phyloP scores from a whole-genome alignment of 768 basidiomycete species.

The Peribolospora baueri region DNA sequence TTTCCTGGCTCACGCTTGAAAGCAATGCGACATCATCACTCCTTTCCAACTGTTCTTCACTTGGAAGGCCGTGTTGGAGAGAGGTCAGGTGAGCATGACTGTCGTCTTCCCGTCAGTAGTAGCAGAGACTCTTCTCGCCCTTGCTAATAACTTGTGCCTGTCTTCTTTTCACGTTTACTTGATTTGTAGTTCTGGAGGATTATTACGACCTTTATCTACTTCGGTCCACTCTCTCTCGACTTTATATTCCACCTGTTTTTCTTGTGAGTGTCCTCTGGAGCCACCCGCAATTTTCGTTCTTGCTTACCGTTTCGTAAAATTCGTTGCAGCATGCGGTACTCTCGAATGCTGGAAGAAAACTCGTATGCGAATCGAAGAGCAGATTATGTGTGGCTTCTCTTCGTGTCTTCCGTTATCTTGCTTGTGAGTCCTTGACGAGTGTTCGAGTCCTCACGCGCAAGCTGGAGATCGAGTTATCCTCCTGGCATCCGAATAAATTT shows the following conservation, averaged over 20 bases:
- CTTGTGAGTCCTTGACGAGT: constrained; percentile 32
- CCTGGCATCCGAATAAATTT: no score
- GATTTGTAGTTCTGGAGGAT: constrained; percentile 52
- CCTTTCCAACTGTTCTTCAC: constrained; percentile 16
- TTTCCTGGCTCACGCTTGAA: neutral
- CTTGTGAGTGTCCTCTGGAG: constrained; percentile 39
- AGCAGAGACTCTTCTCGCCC: neutral
- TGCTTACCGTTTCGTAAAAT: neutral
- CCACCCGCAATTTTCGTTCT: neutral
- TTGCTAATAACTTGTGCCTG: neutral
- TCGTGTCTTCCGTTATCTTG: constrained; percentile 60
- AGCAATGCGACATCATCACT: constrained; percentile 14
- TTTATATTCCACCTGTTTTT: constrained; percentile 96
- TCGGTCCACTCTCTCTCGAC: constrained; percentile 76
- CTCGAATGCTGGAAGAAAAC: constrained; percentile 86
- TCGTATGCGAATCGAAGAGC: constrained; percentile 74
- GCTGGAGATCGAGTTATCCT: no score
- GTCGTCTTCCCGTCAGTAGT: neutral
- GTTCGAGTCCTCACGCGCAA: no score
- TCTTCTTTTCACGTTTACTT: neutral
- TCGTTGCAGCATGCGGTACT: constrained; percentile 68
- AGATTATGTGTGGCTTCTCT: constrained; percentile 84
- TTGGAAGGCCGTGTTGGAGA: constrained; percentile 8
- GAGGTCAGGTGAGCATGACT: constrained; percentile 10
- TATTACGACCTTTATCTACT: constrained; percentile 82